These are phyloP conservation scores for Symmetrospora coprosmae DNA, from an alignment of 768 basidiomycete species.

Conservation along the genomic window DNA sequence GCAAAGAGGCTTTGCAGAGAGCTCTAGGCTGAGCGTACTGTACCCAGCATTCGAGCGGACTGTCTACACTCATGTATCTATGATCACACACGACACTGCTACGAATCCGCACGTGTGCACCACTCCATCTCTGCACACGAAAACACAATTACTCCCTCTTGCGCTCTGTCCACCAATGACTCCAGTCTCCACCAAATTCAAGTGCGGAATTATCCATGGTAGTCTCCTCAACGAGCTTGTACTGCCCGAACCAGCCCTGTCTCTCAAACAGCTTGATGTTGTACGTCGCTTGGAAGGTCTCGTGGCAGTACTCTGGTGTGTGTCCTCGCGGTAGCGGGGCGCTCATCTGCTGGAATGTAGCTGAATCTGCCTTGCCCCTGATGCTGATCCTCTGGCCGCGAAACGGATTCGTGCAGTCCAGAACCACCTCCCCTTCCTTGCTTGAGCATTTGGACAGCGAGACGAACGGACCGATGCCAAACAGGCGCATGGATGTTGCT, in stretches of 20 bases:
- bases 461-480: background rate
- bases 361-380: background rate
- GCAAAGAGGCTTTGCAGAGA: too few relatives aligned
- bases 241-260: slow-evolving; percentile 2
- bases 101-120: too few relatives aligned
- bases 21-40: too few relatives aligned
- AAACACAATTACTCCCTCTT: background rate
- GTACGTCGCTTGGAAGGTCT: background rate
- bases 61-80: too few relatives aligned
- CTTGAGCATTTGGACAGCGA: background rate
- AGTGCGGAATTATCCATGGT: background rate
- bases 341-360: slow-evolving; percentile 1
- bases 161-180: slow-evolving; percentile 12
- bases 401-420: slow-evolving; percentile 13
- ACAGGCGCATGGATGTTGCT: background rate
- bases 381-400: background rate
- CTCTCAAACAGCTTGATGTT: background rate
- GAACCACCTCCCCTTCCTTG: background rate
- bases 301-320: slow-evolving; percentile 10
- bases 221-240: background rate
- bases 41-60: too few relatives aligned
- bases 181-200: slow-evolving; percentile 15
- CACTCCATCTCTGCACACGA: too few relatives aligned
- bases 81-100: too few relatives aligned
- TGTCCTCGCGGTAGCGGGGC: slow-evolving; percentile 10